Conservation (phyloP, 306 rosid genomes). For the Casuarina cunninghamiana region DNA sequence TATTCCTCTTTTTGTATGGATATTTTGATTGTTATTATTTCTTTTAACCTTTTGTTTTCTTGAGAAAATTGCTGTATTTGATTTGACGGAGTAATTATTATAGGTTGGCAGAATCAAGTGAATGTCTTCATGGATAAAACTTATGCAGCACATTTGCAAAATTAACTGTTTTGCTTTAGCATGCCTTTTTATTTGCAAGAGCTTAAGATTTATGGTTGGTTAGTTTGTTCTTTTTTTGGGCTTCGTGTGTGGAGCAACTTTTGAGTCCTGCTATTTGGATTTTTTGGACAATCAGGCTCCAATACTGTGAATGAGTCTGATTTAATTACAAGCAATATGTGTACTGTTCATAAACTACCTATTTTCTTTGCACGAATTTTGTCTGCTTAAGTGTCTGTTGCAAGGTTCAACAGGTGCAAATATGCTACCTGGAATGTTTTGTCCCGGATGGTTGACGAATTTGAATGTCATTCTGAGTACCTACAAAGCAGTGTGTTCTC, state of each 20-base stretch:
- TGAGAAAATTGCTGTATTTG: constrained; percentile 16
- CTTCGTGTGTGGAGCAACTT: not conserved
- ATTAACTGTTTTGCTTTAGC: not conserved
- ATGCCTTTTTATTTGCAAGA: constrained; percentile 4
- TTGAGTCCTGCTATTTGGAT: not conserved
- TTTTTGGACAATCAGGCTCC: not conserved
- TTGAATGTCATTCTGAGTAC: not conserved
- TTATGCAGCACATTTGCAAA: not conserved
- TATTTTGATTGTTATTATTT: not conserved
- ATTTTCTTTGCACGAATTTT: not conserved
- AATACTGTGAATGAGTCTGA: not conserved
- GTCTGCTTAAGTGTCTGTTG: constrained; percentile 19
- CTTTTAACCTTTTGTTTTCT: not conserved
- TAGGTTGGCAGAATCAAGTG: not conserved
- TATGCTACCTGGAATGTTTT: constrained; percentile 3
- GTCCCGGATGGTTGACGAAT: not conserved
- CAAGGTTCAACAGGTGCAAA: constrained; percentile 12
- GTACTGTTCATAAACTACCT: constrained; percentile 17
- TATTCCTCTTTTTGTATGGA: constrained; percentile 23
- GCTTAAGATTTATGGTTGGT: not conserved
- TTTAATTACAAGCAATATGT: not conserved
- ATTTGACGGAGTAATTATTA: not conserved
- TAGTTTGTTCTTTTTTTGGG: not conserved
- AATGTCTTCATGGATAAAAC: not conserved
- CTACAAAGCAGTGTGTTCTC: not conserved